Evolutionary conservation across 495 filamentous ascomycete genomes (phyloP), one percentile per base, ranked within the genome.

Genomic region (Terfezia boudieri): DNA sequence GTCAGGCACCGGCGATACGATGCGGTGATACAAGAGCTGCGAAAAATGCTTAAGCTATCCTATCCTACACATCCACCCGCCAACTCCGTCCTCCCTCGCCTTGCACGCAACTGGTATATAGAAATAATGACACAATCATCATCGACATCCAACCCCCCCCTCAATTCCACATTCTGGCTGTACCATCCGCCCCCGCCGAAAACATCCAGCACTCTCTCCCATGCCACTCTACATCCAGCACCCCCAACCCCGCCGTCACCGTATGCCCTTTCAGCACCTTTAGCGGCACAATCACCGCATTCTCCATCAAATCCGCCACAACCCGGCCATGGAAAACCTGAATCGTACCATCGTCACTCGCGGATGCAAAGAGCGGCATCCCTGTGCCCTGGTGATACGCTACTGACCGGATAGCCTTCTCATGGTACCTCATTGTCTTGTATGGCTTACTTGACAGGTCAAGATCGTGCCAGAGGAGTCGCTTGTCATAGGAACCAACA

Each of bases 311-410:
- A 65, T 96, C 90, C 56, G 78, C 82, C 36, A 88, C 86, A 36
- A 96, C 89, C 68, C 83, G 90, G 53, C 87, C 90, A 67, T 98
- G 90, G 73, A 95, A 95, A 37, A 98, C 82, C 70, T 96, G 92
- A 56, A 96, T 65, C 32, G 77, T 84, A 23, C 90, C 90, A 68
- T 98, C 90, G 64, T 98, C 90, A 67, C 81, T 86, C 49, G 84
- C 86, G 59, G 94, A 87, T 6, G 84, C 88, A 63, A 96, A 95
- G 32, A 96, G 74, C 32, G 90, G 92, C 56, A 89, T 74, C 0
- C 79, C 80, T 4, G 43, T 20, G 56, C 83, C 79, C 52, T 76
- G 77, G 67, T 98, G 90, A 69, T 83, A 95, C 60, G 74, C 76
- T 17, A 95, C 92, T 9, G 79, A 75, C 16, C 90, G 77, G 57